These are phyloP conservation scores for Camelina neglecta DNA, from an alignment of 345 rosid species.

Conservation along the genomic window DNA sequence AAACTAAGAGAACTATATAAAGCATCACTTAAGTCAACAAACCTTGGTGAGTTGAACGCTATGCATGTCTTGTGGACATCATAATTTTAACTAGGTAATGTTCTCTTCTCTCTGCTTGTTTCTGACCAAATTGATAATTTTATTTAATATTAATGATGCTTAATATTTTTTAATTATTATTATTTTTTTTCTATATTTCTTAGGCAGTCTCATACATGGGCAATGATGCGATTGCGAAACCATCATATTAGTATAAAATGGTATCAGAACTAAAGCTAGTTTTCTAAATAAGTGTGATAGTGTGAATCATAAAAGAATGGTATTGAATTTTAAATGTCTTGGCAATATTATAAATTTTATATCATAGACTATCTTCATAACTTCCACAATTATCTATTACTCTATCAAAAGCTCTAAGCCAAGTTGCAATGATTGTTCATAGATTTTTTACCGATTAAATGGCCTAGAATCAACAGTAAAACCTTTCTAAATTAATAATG, in stretches of 20 bases:
- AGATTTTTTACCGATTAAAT: too few relatives aligned
- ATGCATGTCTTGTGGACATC: slow-evolving; percentile 75
- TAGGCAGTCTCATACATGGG: neutral
- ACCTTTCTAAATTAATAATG: too few relatives aligned
- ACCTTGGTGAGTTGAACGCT: slow-evolving; percentile 55
- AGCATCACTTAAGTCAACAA: slow-evolving; percentile 65
- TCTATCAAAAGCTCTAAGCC: neutral
- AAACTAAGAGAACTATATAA: slow-evolving; percentile 83
- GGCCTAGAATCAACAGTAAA: too few relatives aligned
- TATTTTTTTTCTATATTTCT: neutral
- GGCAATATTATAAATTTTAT: neutral
- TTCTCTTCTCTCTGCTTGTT: neutral
- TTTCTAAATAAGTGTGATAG: neutral
- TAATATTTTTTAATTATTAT: neutral
- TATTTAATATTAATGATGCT: neutral
- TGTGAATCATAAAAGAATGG: neutral
- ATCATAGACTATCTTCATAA: neutral
- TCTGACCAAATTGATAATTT: neutral
- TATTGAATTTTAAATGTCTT: neutral
- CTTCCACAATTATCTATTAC: neutral
- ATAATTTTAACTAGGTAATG: slow-evolving; percentile 17
- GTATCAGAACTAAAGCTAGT: neutral
- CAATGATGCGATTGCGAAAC: neutral
- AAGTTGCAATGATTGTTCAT: too few relatives aligned
- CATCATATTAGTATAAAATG: neutral